Evolutionary conservation across 257 asterid species (phyloP), one percentile per base, ranked within the genome.

Genomic region (Solanum chiquidenum): DNA sequence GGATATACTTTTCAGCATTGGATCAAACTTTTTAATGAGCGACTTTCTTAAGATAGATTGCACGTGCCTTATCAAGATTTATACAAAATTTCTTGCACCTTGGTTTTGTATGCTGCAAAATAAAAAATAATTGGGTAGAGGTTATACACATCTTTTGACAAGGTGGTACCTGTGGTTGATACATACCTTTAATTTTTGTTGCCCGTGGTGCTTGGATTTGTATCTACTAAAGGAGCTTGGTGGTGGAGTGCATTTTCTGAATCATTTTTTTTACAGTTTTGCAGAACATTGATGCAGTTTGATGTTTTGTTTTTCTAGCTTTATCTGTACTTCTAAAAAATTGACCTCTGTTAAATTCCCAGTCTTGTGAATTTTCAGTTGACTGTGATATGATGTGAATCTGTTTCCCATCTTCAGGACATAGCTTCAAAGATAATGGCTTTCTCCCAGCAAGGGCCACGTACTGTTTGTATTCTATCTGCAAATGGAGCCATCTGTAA

Each of bases 381-480:
- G 44, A 52, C 68, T 49, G 66, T 62, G 58, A 49, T 27, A 9
- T 46, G 42, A 29, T 80, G 69, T 31, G 14, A 49, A 46, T 49
- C 42, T 49, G 29, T 80, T 80, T 77, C 18, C 37, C 13, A 1
- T 31, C 88, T 89, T 89, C 92, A 96, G 99, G 99, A 96, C 92
- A 92, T 96, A 90, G 98, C 98, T 75, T 88, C 95, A 64, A 95
- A 95, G 89, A 92, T 96, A 62, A 90, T 90, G 94, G 95, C 97
- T 58, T 96, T 96, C 91, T 93, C 99, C 4, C 98, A 95, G 94
- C 96, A 95, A 93, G 99, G 99, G 73, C 98, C 98, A 75, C 96
- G 99, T 38, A 94, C 98, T 25, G 95, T 96, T 87, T 95, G 98
- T 91, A 92, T 96, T 90, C 91, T 96, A 85, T 95, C 99, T 75